Conservation (phyloP, 2,329 filamentous ascomycete genomes). For the Pseudogymnoascus sp. region DNA sequence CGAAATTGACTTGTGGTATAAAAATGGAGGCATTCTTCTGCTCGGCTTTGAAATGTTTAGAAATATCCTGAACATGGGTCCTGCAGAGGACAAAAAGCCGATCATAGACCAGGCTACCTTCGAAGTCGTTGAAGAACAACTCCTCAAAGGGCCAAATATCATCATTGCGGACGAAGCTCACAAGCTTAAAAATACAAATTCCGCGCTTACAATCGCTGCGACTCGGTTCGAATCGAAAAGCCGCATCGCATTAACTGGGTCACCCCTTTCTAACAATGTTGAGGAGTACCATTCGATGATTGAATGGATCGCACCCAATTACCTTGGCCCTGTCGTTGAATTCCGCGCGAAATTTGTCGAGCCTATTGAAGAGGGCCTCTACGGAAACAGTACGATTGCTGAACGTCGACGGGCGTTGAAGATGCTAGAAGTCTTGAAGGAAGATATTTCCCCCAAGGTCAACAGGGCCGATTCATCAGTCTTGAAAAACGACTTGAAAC, state of each 20-base stretch:
- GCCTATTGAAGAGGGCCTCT: constrained; percentile 68
- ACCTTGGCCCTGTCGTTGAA: constrained; percentile 59
- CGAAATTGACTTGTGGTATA: constrained; percentile 52
- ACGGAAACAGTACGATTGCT: constrained; percentile 48
- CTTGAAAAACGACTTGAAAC: constrained; percentile 59
- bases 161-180: constrained; percentile 86
- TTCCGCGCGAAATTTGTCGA: constrained; percentile 64
- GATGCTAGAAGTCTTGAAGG: constrained; percentile 63
- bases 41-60: constrained; percentile 67
- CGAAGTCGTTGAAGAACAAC: constrained; percentile 35
- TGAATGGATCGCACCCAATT: constrained; percentile 76
- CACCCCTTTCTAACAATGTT: constrained; percentile 77
- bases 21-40: constrained; percentile 64
- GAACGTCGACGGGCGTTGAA: constrained; percentile 56
- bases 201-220: constrained; percentile 47
- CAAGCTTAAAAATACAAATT: constrained; percentile 58
- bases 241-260: constrained; percentile 79
- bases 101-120: constrained; percentile 27
- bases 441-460: constrained; percentile 69
- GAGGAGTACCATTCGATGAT: constrained; percentile 82
- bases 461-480: constrained; percentile 64
- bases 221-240: constrained; percentile 56
- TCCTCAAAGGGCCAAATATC: constrained; percentile 59
- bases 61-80: constrained; percentile 30
- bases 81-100: constrained; percentile 24